Conservation (phyloP, 352 stramenopile genomes). For the Heterotrichella gracilis region DNA sequence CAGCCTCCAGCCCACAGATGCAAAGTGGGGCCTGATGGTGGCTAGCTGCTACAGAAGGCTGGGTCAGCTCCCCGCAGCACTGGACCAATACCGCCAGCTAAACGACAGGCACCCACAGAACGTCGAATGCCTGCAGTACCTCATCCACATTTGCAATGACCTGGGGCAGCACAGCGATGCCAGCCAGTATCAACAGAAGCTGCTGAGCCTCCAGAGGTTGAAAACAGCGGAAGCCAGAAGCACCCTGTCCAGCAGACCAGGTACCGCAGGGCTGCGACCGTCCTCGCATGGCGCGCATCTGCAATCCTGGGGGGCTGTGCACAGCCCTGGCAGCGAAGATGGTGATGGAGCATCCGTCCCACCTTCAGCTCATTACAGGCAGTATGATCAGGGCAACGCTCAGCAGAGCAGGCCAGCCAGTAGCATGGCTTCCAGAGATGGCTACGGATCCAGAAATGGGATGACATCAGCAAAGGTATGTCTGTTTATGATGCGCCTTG, state of each 20-base stretch:
- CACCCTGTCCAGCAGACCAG: neutral
- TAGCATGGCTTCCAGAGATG: too few relatives aligned
- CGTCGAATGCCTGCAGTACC: slow-evolving; percentile 39
- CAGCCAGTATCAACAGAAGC: slow-evolving; percentile 53
- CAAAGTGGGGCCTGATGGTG: slow-evolving; percentile 82
- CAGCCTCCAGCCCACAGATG: slow-evolving; percentile 60
- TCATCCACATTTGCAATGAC: slow-evolving; percentile 67
- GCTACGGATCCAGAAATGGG: too few relatives aligned
- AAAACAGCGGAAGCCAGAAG: slow-evolving; percentile 22
- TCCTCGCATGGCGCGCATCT: neutral
- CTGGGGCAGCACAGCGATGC: slow-evolving; percentile 49
- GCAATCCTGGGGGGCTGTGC: neutral
- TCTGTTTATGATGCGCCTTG: too few relatives aligned
- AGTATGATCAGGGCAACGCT: neutral
- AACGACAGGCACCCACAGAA: slow-evolving; percentile 64
- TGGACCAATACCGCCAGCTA: slow-evolving; percentile 65
- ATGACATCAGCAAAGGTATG: too few relatives aligned
- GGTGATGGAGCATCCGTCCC: neutral
- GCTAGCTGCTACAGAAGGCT: slow-evolving; percentile 69
- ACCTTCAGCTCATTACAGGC: slow-evolving; percentile 13
- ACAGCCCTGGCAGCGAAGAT: neutral
- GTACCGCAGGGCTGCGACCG: neutral
- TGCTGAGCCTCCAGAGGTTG: slow-evolving; percentile 47
- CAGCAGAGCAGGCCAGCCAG: too few relatives aligned
- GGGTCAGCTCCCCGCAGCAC: slow-evolving; percentile 50